Conservation (phyloP, 23 red algal genomes). For the Gracilaria caudata region DNA sequence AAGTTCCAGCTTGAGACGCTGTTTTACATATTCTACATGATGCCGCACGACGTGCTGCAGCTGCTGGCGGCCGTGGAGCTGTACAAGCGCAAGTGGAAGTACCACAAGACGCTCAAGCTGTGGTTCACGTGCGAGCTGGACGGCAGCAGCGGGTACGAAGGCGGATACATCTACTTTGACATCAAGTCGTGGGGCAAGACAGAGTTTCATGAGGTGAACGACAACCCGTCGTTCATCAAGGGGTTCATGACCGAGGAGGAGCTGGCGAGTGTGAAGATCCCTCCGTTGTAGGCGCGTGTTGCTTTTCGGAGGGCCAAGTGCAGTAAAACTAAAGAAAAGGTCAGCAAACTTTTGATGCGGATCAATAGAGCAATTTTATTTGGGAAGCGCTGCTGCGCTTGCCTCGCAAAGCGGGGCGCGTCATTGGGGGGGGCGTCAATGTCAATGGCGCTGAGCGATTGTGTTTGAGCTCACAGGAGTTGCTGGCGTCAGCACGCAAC, state of each 20-base stretch:
- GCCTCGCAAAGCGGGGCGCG: not conserved
- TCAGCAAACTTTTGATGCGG: not conserved
- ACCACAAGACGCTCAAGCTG: constrained; percentile 92
- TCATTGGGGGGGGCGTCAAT: no score
- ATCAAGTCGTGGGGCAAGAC: constrained; percentile 86
- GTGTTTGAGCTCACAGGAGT: no score
- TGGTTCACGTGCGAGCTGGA: constrained; percentile 83
- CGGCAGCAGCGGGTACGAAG: constrained; percentile 48
- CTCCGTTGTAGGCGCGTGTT: constrained; percentile 8
- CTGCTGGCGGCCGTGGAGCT: constrained; percentile 89
- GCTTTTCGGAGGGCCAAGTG: not conserved
- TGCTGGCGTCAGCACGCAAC: no score
- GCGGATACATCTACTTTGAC: constrained; percentile 96
- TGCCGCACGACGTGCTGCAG: constrained; percentile 92
- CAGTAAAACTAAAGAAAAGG: constrained; percentile 33
- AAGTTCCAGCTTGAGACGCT: constrained; percentile 92
- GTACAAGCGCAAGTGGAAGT: constrained; percentile 94
- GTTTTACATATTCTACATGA: constrained; percentile 97
- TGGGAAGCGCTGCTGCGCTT: no score
- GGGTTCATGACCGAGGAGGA: constrained; percentile 97
- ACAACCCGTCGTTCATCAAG: constrained; percentile 76
- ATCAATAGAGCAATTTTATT: no score
- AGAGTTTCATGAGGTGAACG: constrained; percentile 87
- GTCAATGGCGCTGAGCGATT: no score
- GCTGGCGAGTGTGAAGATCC: constrained; percentile 59